Evolutionary conservation across 495 filamentous ascomycete species (phyloP).

Genomic region (Polyplosphaeria fusca): DNA sequence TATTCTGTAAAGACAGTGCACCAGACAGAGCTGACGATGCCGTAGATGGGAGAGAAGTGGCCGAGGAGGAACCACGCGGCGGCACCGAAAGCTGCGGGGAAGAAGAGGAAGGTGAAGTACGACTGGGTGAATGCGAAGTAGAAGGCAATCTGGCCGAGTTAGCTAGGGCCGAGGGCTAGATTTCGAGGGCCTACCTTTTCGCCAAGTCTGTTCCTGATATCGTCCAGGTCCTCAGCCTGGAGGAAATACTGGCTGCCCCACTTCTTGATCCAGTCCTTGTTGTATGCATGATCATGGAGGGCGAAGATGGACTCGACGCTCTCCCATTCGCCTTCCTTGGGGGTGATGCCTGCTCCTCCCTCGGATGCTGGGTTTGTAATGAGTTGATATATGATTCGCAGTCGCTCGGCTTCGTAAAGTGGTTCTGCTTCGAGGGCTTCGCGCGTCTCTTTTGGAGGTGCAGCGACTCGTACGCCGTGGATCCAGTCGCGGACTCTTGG

Average conservation of each 20-base stretch:
- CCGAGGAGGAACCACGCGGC: constrained; percentile 79
- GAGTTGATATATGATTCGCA: constrained; percentile 79
- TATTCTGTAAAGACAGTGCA: constrained; percentile 89
- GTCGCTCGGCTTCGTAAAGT: constrained; percentile 80
- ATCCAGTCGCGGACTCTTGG: constrained; percentile 92
- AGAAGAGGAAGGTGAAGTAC: constrained; percentile 81
- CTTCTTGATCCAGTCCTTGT: constrained; percentile 83
- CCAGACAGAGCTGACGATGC: constrained; percentile 79
- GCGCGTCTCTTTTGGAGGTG: constrained; percentile 72
- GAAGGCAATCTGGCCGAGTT: constrained; percentile 63
- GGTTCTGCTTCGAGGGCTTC: constrained; percentile 62
- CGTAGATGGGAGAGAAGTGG: constrained; percentile 79
- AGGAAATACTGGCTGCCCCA: constrained; percentile 83
- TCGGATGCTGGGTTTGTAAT: constrained; percentile 78
- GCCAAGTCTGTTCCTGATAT: constrained; percentile 84
- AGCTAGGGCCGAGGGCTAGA: constrained; percentile 11
- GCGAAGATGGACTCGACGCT: constrained; percentile 81
- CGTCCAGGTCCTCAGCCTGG: constrained; percentile 69
- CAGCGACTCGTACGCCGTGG: constrained; percentile 74
- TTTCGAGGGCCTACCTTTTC: constrained; percentile 61
- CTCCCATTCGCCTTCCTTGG: constrained; percentile 78
- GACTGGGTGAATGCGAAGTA: constrained; percentile 96
- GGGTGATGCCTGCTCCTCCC: constrained; percentile 87
- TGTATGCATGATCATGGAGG: constrained; percentile 82
- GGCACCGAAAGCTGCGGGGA: constrained; percentile 80